Base-by-base conservation (phyloP, 1,284 basidiomycete genomes). In the Neotropicomus parvogracilis region DNA sequence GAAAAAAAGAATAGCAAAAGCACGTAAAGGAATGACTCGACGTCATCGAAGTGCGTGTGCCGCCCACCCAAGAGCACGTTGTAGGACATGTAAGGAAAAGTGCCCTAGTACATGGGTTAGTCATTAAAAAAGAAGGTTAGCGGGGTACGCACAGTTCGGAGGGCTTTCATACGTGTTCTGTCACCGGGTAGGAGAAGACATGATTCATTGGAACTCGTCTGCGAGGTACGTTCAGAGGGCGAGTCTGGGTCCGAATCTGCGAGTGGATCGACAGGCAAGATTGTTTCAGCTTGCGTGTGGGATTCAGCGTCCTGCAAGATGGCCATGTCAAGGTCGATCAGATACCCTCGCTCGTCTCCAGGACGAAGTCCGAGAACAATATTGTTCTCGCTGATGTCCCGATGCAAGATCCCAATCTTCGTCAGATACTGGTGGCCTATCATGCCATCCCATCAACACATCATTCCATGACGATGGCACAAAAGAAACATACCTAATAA, bases 321-420 rank as follows among this genome's bases (percentile, higher is more conserved):
- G 10, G 45, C 42, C 54, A 55, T 45, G n/a, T 56, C 44, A 13
- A 43, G 17, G 24, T 43, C 41, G 17, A 43, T 43, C 32, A 44
- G 13, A n/a, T 44, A 44, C 3, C 59, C 59, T 26, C 49, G 7
- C 40, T 46, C 48, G 0, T 48, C 44, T 4, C 32, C n/a, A 2
- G 59, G 59, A 16, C n/a, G 27, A 10, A 35, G 6, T 0, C 40
- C 45, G 0, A 57, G 59, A 4, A 50, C 51, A 1, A 61, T 49
- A 6, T 59, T 60, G 46, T 60, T 54, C 39, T 60, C 47, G 20
- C 54, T 59, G 14, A 57, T 31, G 2, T 59, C 54, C 0, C 57
- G 45, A 11, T 57, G 50, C 3, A 59, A 11, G 28, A 59, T 46
- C 0, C 46, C 54, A 0, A 54, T 46, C 0, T 1, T 33, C 3